These are phyloP conservation scores for Bipolaris victoriae DNA, from an alignment of 2,329 filamentous ascomycete species.

Conservation along the genomic window DNA sequence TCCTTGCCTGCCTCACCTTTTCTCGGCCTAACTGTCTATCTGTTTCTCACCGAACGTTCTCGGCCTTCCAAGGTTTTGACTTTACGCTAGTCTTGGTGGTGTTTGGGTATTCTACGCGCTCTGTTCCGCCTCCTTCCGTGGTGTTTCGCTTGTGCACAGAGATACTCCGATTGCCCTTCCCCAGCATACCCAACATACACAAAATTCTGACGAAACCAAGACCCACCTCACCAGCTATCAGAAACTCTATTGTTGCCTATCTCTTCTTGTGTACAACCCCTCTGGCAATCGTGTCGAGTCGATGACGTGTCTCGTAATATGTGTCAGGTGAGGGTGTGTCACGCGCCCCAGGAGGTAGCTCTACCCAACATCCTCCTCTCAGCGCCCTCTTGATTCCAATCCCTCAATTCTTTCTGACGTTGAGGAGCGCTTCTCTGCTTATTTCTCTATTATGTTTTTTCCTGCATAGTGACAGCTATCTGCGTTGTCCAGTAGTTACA, in stretches of 20 bases:
- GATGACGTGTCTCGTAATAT: conserved; percentile 2
- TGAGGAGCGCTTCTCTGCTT: background rate
- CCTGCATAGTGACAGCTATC: background rate
- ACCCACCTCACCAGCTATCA: background rate
- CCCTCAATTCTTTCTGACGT: background rate
- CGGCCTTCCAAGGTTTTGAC: background rate
- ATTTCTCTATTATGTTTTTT: background rate
- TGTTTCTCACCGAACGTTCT: background rate
- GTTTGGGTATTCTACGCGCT: conserved; percentile 23
- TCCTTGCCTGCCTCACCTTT: background rate
- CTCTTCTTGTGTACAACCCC: background rate
- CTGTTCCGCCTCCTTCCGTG: conserved; percentile 14
- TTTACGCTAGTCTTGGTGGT: conserved; percentile 12
- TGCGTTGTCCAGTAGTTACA: background rate
- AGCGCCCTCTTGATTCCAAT: background rate
- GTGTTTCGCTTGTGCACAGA: conserved; percentile 34
- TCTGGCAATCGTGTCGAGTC: conserved; percentile 3
- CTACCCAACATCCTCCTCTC: background rate
- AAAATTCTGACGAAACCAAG: background rate
- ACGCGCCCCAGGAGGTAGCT: conserved; percentile 2
- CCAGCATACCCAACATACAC: background rate
- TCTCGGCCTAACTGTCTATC: background rate
- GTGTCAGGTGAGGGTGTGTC: conserved; percentile 3
- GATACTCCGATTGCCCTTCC: conserved; percentile 2
- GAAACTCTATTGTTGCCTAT: background rate